Conservation (phyloP, 2,329 filamentous ascomycete genomes). For the Teratosphaeriaceae sp. region DNA sequence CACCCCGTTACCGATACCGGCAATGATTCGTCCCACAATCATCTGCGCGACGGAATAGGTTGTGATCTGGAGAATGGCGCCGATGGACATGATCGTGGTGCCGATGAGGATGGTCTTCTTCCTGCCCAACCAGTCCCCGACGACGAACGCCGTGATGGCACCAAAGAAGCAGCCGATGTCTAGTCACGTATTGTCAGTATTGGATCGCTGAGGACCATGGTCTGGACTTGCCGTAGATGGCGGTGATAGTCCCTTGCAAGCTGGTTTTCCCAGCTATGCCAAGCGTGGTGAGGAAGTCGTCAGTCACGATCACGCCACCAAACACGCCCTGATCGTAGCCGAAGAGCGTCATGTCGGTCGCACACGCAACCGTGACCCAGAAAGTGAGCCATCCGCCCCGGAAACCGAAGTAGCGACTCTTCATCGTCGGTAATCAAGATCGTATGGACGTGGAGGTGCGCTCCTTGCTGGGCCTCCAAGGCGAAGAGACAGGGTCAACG, state of each 20-base stretch:
- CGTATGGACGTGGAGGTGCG: background rate
- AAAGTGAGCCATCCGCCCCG: constrained; percentile 51
- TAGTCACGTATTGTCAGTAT: background rate
- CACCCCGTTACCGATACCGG: constrained; percentile 44
- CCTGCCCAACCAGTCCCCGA: constrained; percentile 44
- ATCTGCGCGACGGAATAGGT: constrained; percentile 35
- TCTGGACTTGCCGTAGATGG: constrained; percentile 42
- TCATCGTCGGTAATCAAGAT: too few species aligned
- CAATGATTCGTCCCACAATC: constrained; percentile 43
- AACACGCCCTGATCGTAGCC: constrained; percentile 45
- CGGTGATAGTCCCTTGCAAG: constrained; percentile 37
- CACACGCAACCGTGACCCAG: constrained; percentile 46
- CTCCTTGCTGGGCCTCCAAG: too few species aligned
- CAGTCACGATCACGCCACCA: constrained; percentile 49
- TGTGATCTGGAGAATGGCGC: constrained; percentile 32
- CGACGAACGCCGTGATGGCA: constrained; percentile 42
- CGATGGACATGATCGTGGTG: constrained; percentile 43
- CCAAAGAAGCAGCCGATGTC: constrained; percentile 53
- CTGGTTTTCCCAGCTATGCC: constrained; percentile 35
- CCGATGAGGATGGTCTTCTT: constrained; percentile 44
- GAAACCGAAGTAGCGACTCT: constrained; percentile 45
- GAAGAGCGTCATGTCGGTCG: constrained; percentile 43
- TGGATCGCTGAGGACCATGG: background rate
- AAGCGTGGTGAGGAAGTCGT: constrained; percentile 46
- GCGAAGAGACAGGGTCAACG: too few species aligned